These are phyloP conservation scores for Podosphaera fusca DNA, from an alignment of 2,329 filamentous ascomycete species.

Conservation along the genomic window DNA sequence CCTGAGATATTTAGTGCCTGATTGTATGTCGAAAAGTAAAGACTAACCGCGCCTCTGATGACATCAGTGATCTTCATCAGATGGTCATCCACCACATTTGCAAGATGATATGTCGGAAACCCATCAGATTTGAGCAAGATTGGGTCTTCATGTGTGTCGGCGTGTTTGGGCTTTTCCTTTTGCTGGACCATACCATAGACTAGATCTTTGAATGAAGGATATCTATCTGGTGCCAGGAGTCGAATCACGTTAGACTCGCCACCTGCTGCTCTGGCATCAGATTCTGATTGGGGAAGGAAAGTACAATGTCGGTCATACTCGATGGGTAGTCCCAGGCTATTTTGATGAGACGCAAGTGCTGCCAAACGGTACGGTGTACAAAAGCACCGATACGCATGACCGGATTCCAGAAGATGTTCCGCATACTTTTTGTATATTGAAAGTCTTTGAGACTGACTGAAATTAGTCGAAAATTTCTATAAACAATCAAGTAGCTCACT, in stretches of 20 bases:
- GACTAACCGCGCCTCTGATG: constrained; percentile 53
- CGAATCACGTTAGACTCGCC: constrained; percentile 59
- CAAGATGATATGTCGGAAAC: constrained; percentile 86
- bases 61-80: constrained; percentile 92
- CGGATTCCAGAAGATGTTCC: constrained; percentile 40
- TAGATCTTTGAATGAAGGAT: constrained; percentile 47
- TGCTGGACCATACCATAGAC: constrained; percentile 49
- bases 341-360: constrained; percentile 37
- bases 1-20: constrained; percentile 21
- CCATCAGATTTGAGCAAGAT: constrained; percentile 82
- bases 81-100: constrained; percentile 92
- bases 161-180: constrained; percentile 13
- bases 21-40: background rate
- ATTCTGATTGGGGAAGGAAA: constrained; percentile 39
- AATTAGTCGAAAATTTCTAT: constrained; percentile 3
- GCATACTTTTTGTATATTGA: constrained; percentile 49
- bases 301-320: constrained; percentile 55
- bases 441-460: constrained; percentile 50
- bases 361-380: constrained; percentile 53
- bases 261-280: constrained; percentile 41
- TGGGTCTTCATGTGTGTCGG: constrained; percentile 45
- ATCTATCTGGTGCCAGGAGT: constrained; percentile 39
- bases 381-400: constrained; percentile 81
- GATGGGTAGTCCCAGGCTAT: constrained; percentile 31
- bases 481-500: constrained; percentile 21